These are phyloP conservation scores for Colletotrichum sp. DNA, from an alignment of 2,329 filamentous ascomycete species.

Conservation along the genomic window DNA sequence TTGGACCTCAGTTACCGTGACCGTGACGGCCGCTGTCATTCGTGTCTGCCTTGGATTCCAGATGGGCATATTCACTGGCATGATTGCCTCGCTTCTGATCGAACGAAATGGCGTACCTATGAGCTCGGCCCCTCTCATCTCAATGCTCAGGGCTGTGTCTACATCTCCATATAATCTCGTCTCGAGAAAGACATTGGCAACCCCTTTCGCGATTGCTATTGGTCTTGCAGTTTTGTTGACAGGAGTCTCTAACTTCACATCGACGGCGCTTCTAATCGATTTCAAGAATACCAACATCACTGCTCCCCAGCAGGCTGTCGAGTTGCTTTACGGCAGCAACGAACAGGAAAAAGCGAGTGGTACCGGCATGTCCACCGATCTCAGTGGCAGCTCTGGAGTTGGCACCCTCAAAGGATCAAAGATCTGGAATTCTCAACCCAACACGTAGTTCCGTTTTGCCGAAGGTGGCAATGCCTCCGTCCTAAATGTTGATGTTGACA, in stretches of 20 bases:
- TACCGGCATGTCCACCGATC: neutral
- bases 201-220: neutral
- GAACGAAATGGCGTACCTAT: neutral
- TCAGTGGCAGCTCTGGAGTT: rapidly evolving
- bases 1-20: neutral
- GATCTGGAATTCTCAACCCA: neutral
- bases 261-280: neutral
- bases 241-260: neutral
- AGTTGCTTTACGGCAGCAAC: neutral
- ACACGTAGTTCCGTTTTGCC: too few relatives aligned
- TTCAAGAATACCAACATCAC: neutral
- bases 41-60: neutral
- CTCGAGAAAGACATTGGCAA: neutral
- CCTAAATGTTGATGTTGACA: neutral
- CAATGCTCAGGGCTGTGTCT: neutral
- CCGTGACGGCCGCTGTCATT: neutral
- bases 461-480: too few relatives aligned
- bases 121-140: neutral
- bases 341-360: too few relatives aligned
- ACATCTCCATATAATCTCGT: neutral
- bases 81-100: neutral
- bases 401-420: neutral
- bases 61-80: neutral
- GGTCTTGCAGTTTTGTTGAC: neutral
- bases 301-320: neutral